phyloP scores from a whole-genome alignment of 441 rosid species.

The Biscutella auriculata region DNA sequence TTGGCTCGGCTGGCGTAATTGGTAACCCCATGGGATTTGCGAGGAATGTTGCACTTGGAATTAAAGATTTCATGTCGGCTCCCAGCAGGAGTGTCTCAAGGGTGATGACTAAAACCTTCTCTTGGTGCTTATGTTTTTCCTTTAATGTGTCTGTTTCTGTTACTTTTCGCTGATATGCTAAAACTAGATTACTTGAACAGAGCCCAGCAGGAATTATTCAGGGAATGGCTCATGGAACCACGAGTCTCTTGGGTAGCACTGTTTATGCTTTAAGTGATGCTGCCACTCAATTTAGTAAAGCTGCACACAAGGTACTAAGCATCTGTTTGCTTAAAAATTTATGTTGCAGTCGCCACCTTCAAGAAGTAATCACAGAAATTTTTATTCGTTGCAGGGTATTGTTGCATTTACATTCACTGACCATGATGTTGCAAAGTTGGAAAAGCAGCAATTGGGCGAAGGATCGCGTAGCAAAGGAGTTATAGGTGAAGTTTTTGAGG shows the following conservation, averaged over 20 bases:
- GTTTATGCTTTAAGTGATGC: conserved; percentile 93
- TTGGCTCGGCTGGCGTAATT: conserved; percentile 97
- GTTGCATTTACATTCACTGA: conserved; percentile 94
- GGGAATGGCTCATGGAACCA: conserved; percentile 94
- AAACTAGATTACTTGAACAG: conserved; percentile 33
- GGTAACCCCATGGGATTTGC: conserved; percentile 99
- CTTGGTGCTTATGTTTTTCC: not conserved
- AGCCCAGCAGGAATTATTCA: conserved; percentile 83
- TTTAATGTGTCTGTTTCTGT: not conserved
- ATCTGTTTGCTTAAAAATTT: conserved; percentile 5
- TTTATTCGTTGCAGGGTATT: conserved; percentile 52
- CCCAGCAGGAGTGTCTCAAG: conserved; percentile 74
- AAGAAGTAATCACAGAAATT: conserved; percentile 1
- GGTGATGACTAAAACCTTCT: conserved; percentile 29
- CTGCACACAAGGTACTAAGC: conserved; percentile 83
- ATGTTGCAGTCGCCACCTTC: conserved; percentile 4
- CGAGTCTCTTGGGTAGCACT: conserved; percentile 85
- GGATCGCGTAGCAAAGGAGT: conserved; percentile 83
- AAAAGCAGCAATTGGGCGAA: conserved; percentile 62
- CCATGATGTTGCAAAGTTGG: conserved; percentile 74
- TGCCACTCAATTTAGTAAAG: conserved; percentile 95
- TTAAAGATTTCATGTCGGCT: conserved; percentile 83
- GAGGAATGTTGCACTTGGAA: conserved; percentile 86
- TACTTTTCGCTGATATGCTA: not conserved
- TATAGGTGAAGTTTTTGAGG: conserved; percentile 92